Evolutionary conservation across 2,329 filamentous ascomycete genomes (phyloP).

Genomic region (Monilinia fructigena): DNA sequence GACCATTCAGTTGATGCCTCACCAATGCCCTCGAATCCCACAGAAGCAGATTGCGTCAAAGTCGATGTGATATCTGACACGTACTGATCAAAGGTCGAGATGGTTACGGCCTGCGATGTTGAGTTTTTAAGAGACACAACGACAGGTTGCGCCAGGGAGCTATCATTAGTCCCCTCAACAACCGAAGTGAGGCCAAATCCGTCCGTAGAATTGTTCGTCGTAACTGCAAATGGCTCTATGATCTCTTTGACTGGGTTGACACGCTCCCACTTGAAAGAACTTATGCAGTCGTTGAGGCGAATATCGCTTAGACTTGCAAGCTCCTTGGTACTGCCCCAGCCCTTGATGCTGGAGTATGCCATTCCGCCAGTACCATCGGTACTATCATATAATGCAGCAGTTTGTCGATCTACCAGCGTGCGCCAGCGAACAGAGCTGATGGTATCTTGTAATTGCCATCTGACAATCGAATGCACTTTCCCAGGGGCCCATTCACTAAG

Average conservation of each 20-base stretch:
- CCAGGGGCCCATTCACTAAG: not conserved
- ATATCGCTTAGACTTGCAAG: not conserved
- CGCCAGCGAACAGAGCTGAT: not conserved
- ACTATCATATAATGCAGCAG: not conserved
- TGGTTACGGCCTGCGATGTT: not conserved
- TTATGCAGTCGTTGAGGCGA: not conserved
- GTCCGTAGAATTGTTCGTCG: not conserved
- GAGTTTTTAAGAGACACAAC: not conserved
- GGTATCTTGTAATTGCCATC: not conserved
- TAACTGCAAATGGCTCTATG: not conserved
- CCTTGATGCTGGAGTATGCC: not conserved
- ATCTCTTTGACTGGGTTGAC: conserved; percentile 2
- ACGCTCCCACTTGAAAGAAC: not conserved
- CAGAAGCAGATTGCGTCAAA: not conserved
- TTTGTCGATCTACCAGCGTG: not conserved
- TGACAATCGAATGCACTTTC: not conserved
- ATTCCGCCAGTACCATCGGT: not conserved
- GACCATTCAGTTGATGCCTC: not conserved
- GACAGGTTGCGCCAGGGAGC: not conserved
- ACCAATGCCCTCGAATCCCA: not conserved
- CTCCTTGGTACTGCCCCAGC: conserved; percentile 2
- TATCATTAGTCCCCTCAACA: not conserved
- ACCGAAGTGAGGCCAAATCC: not conserved
- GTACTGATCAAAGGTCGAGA: not conserved
- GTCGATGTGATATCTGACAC: not conserved